phyloP scores from a whole-genome alignment of 31 red algal genomes.

The Porphyra umbilicalis region DNA sequence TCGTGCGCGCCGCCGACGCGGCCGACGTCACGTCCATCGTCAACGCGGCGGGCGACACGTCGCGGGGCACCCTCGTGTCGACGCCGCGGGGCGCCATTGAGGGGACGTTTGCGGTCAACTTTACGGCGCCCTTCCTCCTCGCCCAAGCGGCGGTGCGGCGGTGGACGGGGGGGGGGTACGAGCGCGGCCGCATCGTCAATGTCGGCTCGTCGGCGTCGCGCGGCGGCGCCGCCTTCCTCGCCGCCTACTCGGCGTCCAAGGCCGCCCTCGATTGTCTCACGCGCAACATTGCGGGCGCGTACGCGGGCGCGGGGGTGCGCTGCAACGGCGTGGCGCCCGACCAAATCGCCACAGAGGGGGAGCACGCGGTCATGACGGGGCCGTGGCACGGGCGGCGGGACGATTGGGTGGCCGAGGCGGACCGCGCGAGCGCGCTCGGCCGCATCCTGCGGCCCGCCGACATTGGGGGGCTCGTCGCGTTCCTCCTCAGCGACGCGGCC shows the following conservation, averaged over 20 bases:
- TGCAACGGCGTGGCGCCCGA: not conserved
- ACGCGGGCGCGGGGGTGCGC: not conserved
- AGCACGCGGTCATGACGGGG: not conserved
- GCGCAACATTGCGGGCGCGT: not conserved
- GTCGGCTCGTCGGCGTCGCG: not conserved
- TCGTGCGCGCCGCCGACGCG: not conserved
- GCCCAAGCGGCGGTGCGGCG: not conserved
- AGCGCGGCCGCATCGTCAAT: not conserved
- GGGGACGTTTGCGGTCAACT: not conserved
- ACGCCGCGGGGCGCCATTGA: not conserved
- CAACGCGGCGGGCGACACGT: not conserved
- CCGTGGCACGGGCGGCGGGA: not conserved
- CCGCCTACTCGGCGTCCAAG: not conserved
- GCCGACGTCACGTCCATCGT: not conserved
- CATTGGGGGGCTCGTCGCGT: not conserved
- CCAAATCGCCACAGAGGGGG: not conserved
- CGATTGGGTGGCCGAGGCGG: not conserved
- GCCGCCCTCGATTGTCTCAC: not conserved
- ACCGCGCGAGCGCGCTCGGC: not conserved
- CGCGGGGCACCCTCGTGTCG: not conserved
- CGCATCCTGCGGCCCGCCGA: not conserved
- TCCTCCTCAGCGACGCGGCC: not conserved
- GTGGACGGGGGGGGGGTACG: not conserved
- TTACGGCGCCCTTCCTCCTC: not conserved
- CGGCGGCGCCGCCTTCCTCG: not conserved